Percentiles rank a stretch among this genome's conserved stretches.
Conservation (phyloP, 2,329 filamentous ascomycete species). For the Trichocomaceae sp. region DNA sequence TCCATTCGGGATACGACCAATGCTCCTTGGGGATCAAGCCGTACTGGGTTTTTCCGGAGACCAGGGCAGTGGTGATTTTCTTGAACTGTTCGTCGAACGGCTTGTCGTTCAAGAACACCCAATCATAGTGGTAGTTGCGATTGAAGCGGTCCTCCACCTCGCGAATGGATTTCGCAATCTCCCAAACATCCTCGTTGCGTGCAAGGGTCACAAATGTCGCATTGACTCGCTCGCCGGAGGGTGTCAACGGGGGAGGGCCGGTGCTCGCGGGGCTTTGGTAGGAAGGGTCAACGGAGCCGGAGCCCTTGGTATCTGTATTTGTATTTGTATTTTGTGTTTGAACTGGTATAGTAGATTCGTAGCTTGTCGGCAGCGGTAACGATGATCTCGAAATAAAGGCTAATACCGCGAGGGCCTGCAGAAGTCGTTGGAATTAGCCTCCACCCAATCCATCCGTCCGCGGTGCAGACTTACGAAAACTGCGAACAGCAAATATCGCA, state of each 20-base stretch:
- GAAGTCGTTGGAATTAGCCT: constrained; percentile 9
- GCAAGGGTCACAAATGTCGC: constrained; percentile 96
- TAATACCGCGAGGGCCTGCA: constrained; percentile 60
- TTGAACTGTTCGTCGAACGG: constrained; percentile 92
- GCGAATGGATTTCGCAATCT: constrained; percentile 90
- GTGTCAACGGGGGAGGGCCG: constrained; percentile 13
- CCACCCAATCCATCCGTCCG: neutral
- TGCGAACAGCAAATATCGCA: constrained; percentile 68
- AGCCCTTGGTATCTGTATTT: too few relatives aligned
- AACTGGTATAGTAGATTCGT: constrained; percentile 18
- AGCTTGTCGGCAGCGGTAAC: constrained; percentile 29
- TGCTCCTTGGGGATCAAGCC: constrained; percentile 84
- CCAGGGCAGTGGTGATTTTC: constrained; percentile 77
- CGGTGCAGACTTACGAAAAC: constrained; percentile 60
- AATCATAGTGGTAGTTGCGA: constrained; percentile 92
- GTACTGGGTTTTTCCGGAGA: constrained; percentile 90
- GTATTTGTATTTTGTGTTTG: constrained; percentile 7
- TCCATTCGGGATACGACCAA: constrained; percentile 95
- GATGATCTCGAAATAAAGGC: constrained; percentile 72
- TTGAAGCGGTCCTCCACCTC: constrained; percentile 98
- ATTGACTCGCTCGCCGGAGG: constrained; percentile 64
- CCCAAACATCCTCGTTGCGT: constrained; percentile 90
- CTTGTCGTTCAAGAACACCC: constrained; percentile 97
- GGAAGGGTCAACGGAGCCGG: neutral
- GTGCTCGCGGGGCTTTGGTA: constrained; percentile 5